Conservation (phyloP, 1,139 yeast genomes). For the Pneumocystis carinii region DNA sequence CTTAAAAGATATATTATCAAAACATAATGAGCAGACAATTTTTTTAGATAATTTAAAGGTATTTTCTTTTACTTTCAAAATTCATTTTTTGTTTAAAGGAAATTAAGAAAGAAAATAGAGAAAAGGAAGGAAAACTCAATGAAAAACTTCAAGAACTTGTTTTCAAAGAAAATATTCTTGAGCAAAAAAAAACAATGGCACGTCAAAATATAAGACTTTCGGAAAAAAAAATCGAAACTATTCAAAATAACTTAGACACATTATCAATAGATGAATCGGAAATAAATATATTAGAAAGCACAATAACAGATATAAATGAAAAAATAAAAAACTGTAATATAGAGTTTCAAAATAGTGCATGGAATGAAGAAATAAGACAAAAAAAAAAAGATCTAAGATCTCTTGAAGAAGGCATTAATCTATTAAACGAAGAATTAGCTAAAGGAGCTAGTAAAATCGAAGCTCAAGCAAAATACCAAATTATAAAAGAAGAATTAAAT, state of each 20-base stretch:
- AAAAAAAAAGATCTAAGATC: conserved; percentile 21
- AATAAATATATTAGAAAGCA: conserved; percentile 27
- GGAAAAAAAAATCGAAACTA: conserved; percentile 17
- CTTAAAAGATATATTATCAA: not conserved
- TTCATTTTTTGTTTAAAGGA: not conserved
- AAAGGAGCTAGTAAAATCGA: conserved; percentile 21
- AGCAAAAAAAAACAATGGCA: conserved; percentile 13
- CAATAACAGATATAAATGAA: conserved; percentile 20
- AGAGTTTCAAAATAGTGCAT: conserved; percentile 9
- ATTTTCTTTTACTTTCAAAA: not conserved
- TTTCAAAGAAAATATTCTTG: conserved; percentile 13
- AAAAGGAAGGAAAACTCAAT: not conserved
- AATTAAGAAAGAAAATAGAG: not conserved
- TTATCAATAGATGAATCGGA: conserved; percentile 28
- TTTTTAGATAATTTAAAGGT: conserved; percentile 6
- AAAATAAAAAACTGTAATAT: conserved; percentile 11
- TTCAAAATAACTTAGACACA: conserved; percentile 25
- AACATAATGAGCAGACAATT: not conserved
- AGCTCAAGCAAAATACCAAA: conserved; percentile 14
- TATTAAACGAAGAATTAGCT: conserved; percentile 29
- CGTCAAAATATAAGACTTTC: conserved; percentile 9
- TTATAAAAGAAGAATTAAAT: conserved; percentile 12
- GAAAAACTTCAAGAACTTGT: conserved; percentile 10
- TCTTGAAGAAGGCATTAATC: conserved; percentile 31
- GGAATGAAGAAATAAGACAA: conserved; percentile 10